Percentiles rank a stretch among this genome's conserved stretches.
Conservation (phyloP, 371 early-diverging fungal species). For the Nematocida sp. region DNA sequence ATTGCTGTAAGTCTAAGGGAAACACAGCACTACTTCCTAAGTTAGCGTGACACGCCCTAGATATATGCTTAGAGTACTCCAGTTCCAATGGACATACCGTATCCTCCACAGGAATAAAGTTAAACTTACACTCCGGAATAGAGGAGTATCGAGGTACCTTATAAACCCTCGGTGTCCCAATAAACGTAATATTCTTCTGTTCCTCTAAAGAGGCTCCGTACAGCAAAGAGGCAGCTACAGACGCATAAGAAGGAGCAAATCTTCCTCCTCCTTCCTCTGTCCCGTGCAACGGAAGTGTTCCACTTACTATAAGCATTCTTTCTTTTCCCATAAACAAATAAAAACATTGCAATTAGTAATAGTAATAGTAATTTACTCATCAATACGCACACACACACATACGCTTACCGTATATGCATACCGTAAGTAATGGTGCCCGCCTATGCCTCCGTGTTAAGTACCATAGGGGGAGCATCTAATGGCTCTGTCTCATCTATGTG, state of each 20-base stretch:
- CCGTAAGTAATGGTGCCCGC: no score
- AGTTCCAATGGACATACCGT: constrained; percentile 11
- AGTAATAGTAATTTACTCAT: neutral
- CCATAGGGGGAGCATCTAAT: no score
- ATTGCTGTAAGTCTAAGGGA: constrained; percentile 27
- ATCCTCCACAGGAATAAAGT: constrained; percentile 28
- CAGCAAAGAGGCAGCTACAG: constrained; percentile 30
- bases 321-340: constrained; percentile 30
- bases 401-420: no score
- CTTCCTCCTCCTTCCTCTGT: neutral
- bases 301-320: constrained; percentile 43
- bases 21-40: constrained; percentile 48
- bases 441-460: no score
- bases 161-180: constrained; percentile 8
- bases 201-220: constrained; percentile 11
- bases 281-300: constrained; percentile 45
- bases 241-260: constrained; percentile 46
- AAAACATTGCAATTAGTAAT: constrained; percentile 1
- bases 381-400: no score
- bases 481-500: no score
- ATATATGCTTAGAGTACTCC: constrained; percentile 41
- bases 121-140: constrained; percentile 11
- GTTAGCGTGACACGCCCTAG: constrained; percentile 32
- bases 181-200: constrained; percentile 18
- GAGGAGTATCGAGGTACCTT: neutral